Conservation (phyloP, 2,329 filamentous ascomycete species). For the Coniochaeta pulveracea region DNA sequence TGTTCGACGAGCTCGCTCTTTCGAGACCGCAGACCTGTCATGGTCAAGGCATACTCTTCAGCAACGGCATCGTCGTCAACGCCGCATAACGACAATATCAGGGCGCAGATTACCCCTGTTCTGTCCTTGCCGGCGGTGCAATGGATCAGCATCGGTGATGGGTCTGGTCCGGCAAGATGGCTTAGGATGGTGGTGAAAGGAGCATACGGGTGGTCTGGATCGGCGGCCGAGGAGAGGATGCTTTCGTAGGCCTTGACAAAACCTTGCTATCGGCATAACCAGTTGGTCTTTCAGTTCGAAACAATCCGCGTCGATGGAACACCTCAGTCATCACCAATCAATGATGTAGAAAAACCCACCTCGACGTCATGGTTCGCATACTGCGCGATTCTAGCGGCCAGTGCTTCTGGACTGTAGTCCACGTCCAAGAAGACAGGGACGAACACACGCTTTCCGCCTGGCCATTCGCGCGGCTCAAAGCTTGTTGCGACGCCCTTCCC, state of each 20-base stretch:
- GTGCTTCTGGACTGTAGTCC: slow-evolving; percentile 50
- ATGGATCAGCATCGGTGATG: slow-evolving; percentile 50
- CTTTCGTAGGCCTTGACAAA: slow-evolving; percentile 53
- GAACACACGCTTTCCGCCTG: slow-evolving; percentile 44
- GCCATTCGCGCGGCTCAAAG: slow-evolving; percentile 30
- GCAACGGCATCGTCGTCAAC: slow-evolving; percentile 49
- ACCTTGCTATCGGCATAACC: slow-evolving; percentile 24
- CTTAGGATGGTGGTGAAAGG: slow-evolving; percentile 41
- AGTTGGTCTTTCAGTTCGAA: not conserved
- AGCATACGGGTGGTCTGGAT: slow-evolving; percentile 32
- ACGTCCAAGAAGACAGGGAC: slow-evolving; percentile 52
- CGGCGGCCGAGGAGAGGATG: slow-evolving; percentile 43
- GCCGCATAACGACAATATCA: slow-evolving; percentile 53
- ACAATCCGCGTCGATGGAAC: no score
- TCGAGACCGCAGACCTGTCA: slow-evolving; percentile 44
- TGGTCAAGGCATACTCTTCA: slow-evolving; percentile 57
- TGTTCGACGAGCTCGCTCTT: slow-evolving; percentile 37
- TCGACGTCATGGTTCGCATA: slow-evolving; percentile 44
- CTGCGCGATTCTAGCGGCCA: slow-evolving; percentile 48
- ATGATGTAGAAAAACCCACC: slow-evolving; percentile 18
- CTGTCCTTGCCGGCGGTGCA: slow-evolving; percentile 72
- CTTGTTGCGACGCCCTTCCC: slow-evolving; percentile 13
- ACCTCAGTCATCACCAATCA: slow-evolving; percentile 1
- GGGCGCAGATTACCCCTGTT: slow-evolving; percentile 57
- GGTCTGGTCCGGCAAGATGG: slow-evolving; percentile 35